These are phyloP conservation scores for Umbellularia californica DNA, from an alignment of 164 flowering plant species.

Conservation along the genomic window DNA sequence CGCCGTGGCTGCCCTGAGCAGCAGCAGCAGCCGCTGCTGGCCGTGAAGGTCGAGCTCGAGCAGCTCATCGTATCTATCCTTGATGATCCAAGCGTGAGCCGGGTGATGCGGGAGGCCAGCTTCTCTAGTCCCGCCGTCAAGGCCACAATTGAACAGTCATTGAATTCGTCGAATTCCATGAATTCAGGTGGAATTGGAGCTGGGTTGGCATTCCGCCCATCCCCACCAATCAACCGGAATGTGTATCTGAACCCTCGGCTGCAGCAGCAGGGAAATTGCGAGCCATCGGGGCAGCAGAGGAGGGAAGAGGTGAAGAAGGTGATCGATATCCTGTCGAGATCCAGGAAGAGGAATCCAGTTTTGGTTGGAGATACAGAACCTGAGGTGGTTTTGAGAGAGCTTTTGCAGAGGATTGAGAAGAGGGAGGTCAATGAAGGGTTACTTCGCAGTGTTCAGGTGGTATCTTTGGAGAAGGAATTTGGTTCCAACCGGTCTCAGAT, in stretches of 20 bases:
- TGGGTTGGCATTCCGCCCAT: slow-evolving; percentile 33
- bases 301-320: slow-evolving; percentile 62
- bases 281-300: slow-evolving; percentile 36
- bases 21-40: slow-evolving; percentile 94
- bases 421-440: slow-evolving; percentile 46
- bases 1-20: slow-evolving; percentile 95
- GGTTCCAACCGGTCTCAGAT: slow-evolving; percentile 36
- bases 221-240: slow-evolving; percentile 32
- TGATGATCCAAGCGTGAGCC: slow-evolving; percentile 92
- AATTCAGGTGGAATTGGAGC: slow-evolving; percentile 26
- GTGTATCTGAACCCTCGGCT: slow-evolving; percentile 72
- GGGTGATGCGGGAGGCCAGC: slow-evolving; percentile 97
- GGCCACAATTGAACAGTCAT: slow-evolving; percentile 76
- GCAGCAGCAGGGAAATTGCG: slow-evolving; percentile 22
- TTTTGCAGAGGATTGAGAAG: slow-evolving; percentile 56
- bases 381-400: slow-evolving; percentile 52
- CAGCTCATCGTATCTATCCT: slow-evolving; percentile 85
- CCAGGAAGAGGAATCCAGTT: slow-evolving; percentile 73
- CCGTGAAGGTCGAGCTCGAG: slow-evolving; percentile 95
- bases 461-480: slow-evolving; percentile 54
- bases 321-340: slow-evolving; percentile 51
- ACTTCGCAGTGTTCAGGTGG: slow-evolving; percentile 46
- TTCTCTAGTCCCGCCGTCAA: slow-evolving; percentile 97
- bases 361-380: slow-evolving; percentile 86
- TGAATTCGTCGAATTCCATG: slow-evolving; percentile 31